phyloP scores from a whole-genome alignment of 805 yeast genomes.

The Candida ovalis region DNA sequence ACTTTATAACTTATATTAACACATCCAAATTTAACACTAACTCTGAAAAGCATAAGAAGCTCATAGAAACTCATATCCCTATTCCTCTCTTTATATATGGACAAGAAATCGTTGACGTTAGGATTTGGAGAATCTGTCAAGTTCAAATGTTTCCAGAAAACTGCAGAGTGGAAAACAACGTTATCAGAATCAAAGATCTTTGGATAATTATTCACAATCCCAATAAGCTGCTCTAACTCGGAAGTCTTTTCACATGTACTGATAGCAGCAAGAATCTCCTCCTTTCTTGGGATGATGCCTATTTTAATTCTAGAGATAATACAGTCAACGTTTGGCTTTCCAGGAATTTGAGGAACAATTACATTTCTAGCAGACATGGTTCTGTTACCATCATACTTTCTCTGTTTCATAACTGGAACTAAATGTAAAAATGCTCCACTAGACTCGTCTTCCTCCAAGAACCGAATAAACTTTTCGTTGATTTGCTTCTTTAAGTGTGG shows the following conservation, averaged over 20 bases:
- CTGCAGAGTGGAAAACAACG: constrained; percentile 13
- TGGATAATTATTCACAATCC: constrained; percentile 12
- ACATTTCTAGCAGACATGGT: constrained; percentile 1
- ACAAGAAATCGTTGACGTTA: constrained; percentile 7
- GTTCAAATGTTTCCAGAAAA: constrained; percentile 21
- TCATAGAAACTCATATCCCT: constrained; percentile 2
- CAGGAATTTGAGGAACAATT: not conserved
- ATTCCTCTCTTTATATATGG: not conserved
- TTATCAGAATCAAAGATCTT: constrained; percentile 8
- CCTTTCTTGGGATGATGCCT: constrained; percentile 25
- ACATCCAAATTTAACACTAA: not conserved
- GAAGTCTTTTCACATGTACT: constrained; percentile 8
- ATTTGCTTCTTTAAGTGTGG: constrained; percentile 16
- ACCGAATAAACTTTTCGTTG: not conserved
- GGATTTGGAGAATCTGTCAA: constrained; percentile 7
- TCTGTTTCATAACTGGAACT: not conserved
- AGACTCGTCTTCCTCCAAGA: constrained; percentile 1
- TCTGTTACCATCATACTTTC: not conserved
- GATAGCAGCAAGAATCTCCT: constrained; percentile 14
- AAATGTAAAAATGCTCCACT: constrained; percentile 3
- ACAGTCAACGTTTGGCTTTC: constrained; percentile 12
- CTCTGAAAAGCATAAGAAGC: not conserved
- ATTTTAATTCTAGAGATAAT: constrained; percentile 22
- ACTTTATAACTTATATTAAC: constrained; percentile 10
- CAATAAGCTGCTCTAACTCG: constrained; percentile 13